Evolutionary conservation across 345 rosid genomes (phyloP), one percentile per base, ranked within the genome.

Genomic region (Gossypium sturtianum): DNA sequence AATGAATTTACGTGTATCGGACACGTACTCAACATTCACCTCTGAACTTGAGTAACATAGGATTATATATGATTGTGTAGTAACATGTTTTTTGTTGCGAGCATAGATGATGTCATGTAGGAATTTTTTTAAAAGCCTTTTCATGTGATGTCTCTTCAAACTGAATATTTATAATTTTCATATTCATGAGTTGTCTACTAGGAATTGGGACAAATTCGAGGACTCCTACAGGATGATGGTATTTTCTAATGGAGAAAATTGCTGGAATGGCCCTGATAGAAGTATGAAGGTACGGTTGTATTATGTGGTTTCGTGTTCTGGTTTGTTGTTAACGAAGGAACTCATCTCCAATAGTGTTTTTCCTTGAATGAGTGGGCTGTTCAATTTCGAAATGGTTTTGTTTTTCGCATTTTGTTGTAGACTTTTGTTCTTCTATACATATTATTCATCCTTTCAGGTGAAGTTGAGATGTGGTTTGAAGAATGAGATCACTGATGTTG

Each of bases 231-330:
- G 79, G 12, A 61, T 49, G 75, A 88, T 96, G 98, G 52, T 87
- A 66, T 96, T 90, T 82, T 84, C 91, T 71, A 82, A 81, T 38
- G 99, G 98, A 15, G 98, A 91, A 7, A 87, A 66, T 74, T 93
- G 98, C 80, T 96, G 99, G 98, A 96, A 96, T 78, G 99, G 98
- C 69, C 98, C 98, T 3, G 89, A 90, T 76, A 85, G 99, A 85
- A 91, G 97, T 80, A 38, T 93, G 74, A 91, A 90, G 97, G 99
- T 90, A 81, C 25, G 12, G 22, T 54, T 4, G 16, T 25, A 0
- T 19, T 20, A 13, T 15, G 38, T 47, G 29, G 20, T 17, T 70
- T 29, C 27, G 27, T 59, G 65, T n/a, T 66, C 62, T 47, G 70
- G 23, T 27, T 51, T 62, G 68, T 49, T 61, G 25, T 29, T 54